Evolutionary conservation across 2,329 filamentous ascomycete genomes (phyloP), one percentile per base, ranked within the genome.

Genomic region (Hymenoscyphus fructigenus): DNA sequence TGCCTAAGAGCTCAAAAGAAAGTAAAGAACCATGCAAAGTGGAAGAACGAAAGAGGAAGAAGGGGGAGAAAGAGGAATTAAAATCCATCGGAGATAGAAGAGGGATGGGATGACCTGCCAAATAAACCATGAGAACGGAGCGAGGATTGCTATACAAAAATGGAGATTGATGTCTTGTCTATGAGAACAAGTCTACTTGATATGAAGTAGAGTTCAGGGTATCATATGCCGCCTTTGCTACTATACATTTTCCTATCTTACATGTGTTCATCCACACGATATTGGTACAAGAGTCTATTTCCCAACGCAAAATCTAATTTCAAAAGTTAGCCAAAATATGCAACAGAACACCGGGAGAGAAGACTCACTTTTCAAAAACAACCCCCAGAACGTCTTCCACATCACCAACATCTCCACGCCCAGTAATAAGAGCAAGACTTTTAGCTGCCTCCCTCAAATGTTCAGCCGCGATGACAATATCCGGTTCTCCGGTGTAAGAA

Each of bases 351-450:
- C 2, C 5, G 29, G 20, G 36, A n/a, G 26, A n/a, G 15, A 34
- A 32, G 23, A 66, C 68, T 47, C 67, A 96, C 91, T 96, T 98
- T 77, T 98, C 94, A 79, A 99, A 99, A 3, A 99, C 93, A 26
- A 99, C 93, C 0, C 95, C 95, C 56, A 99, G 79, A 7, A 99
- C 92, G 75, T 98, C 95, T 76, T 99, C 94, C 17, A 98, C 92
- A 77, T 98, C 94, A 2, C 93, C 91, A 50, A 85, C 86, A 72
- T 93, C 91, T 0, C 93, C 93, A 63, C 87, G 87, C 0, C 95
- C 95, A 0, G 93, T 98, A 72, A 98, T 96, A 64, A 88, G 87
- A 1, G 92, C 90, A n/a, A 97, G 82, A 68, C 87, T 89, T 61
- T 89, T 86, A 0, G 92, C 93, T 14, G 93, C 93, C 69, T 86